A percentile compares a stretch with the other conserved stretches of the same genome.
Conservation (phyloP, 2,329 filamentous ascomycete species). For the Blumeria hordei region DNA sequence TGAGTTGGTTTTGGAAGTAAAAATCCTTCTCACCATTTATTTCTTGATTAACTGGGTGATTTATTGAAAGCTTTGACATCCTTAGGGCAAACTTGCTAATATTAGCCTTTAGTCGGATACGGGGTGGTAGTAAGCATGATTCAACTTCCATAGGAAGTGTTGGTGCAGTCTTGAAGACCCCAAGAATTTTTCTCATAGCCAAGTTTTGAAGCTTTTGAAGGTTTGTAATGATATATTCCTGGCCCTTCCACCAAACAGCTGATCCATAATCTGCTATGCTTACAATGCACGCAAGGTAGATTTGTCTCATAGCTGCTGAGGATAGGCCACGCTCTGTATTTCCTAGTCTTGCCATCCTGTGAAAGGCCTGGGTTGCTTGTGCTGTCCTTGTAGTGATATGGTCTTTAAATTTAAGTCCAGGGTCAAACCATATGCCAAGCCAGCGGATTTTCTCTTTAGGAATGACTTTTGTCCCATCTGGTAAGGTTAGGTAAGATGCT, state of each 20-base stretch:
- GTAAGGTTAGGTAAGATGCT: neutral
- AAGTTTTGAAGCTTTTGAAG: no score
- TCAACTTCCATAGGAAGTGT: neutral
- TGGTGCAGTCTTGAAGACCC: neutral
- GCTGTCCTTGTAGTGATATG: neutral
- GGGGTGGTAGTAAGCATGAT: neutral
- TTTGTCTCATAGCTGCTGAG: neutral
- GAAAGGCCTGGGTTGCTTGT: neutral
- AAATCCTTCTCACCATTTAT: neutral
- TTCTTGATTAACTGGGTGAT: neutral
- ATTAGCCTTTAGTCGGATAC: neutral
- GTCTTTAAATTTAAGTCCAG: neutral
- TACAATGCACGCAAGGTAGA: no score
- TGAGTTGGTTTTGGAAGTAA: neutral
- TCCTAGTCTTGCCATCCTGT: neutral
- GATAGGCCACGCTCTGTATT: neutral
- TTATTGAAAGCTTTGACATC: neutral
- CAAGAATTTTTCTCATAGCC: no score
- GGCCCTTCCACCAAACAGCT: no score
- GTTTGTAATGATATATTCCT: no score
- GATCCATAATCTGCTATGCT: no score
- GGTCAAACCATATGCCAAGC: neutral
- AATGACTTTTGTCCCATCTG: neutral
- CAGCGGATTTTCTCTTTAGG: neutral
- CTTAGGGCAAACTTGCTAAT: neutral